Base-by-base conservation (phyloP, 257 asterid genomes). In the Linderniella brevidens region DNA sequence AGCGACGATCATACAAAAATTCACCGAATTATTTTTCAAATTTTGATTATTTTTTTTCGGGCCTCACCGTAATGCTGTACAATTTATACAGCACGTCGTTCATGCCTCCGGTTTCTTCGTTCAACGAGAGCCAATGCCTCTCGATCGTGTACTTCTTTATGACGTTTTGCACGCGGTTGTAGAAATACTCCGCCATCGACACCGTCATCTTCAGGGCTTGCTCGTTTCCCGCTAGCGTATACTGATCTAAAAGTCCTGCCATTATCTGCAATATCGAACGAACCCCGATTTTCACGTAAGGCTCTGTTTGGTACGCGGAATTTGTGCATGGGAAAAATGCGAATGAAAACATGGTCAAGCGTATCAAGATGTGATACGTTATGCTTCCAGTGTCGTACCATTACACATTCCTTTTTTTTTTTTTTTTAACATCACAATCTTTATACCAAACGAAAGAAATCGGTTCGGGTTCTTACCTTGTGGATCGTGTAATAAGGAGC, bases 101-200 rank as follows among this genome's bases (percentile, higher is more conserved):
- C 98, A 88, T 88, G 69, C 98, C 98, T 43, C 98, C 96, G 13
- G 76, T 64, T 71, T 88, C 98, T 57, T 84, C 95, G n/a, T 88
- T 88, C 37, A 88, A 53, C 6, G 87, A 55, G 3, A 13, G 14
- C 82, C 86, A 88, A 16, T 88, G 98, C 55, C 87, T 56, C 64
- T 74, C 79, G 48, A 88, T 58, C 0, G 88, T 69, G 69, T 80
- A 64, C 39, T 66, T 72, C 13, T 53, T 42, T 38, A 88, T 75
- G 41, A 81, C 95, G 52, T 71, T 80, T 19, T 74, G 84, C 45
- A 88, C 96, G 0, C 98, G 94, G 3, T 69, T 55, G 49, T 74
- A 78, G 65, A 80, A 86, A 77, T 88, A 88, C 29, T 78, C 94
- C 12, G 63, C 93, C 94, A 88, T 84, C 87, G 73, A 59, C 37